Conservation (phyloP, 257 asterid genomes). For the Prunella vulgaris region DNA sequence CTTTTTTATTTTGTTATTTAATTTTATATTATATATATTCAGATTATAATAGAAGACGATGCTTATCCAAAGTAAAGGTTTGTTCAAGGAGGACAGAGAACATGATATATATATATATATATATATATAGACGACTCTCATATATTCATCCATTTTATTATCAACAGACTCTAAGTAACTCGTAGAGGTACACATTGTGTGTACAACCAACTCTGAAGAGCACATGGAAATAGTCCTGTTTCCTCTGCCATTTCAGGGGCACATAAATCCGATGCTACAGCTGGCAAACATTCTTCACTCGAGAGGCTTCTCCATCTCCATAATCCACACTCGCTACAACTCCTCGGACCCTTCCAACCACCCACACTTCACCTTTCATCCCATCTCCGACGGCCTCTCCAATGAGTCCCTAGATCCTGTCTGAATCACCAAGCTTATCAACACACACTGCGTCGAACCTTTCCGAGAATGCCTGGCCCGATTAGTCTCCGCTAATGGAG, state of each 20-base stretch:
- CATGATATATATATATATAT: too few species aligned
- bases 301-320: conserved; percentile 38
- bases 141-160: too few species aligned
- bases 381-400: conserved; percentile 37
- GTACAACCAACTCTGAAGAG: too few species aligned
- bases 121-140: too few species aligned
- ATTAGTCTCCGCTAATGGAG: not conserved
- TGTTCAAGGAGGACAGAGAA: too few species aligned
- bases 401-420: conserved; percentile 12
- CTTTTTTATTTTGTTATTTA: too few species aligned
- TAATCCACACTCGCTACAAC: conserved; percentile 37
- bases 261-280: conserved; percentile 54
- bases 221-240: conserved; percentile 30
- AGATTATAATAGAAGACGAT: too few species aligned
- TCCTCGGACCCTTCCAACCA: conserved; percentile 23
- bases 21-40: too few species aligned
- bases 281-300: conserved; percentile 52
- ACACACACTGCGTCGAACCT: conserved; percentile 17
- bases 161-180: too few species aligned
- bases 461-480: conserved; percentile 6
- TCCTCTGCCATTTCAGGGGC: conserved; percentile 57
- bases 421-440: conserved; percentile 12
- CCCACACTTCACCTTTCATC: conserved; percentile 36
- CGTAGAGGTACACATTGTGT: too few species aligned
- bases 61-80: too few species aligned